Evolutionary conservation across 352 stramenopile genomes (phyloP).

Genomic region (Thalassiosira pacifica): DNA sequence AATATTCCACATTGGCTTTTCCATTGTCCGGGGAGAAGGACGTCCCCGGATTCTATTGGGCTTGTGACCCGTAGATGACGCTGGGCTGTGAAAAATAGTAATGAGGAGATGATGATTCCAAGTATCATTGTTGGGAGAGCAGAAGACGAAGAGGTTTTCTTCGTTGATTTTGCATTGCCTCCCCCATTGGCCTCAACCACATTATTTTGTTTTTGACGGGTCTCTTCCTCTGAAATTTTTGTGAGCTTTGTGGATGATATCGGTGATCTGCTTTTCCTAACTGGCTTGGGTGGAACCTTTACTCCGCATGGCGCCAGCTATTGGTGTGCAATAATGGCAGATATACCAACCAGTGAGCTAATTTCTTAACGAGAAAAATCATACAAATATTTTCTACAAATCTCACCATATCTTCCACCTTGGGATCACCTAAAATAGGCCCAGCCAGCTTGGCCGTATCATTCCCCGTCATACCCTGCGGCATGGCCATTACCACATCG

Average conservation of each 20-base stretch:
- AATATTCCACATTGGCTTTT: slow-evolving; percentile 68
- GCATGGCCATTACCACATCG: slow-evolving; percentile 80
- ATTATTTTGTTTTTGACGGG: slow-evolving; percentile 8
- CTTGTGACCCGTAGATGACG: slow-evolving; percentile 41
- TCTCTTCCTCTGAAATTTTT: slow-evolving; percentile 31
- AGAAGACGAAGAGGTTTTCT: slow-evolving; percentile 25
- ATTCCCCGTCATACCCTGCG: slow-evolving; percentile 60
- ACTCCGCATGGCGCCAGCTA: slow-evolving; percentile 44
- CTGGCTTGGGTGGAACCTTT: slow-evolving; percentile 20
- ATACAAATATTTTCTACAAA: too few relatives aligned
- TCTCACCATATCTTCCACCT: slow-evolving; percentile 83
- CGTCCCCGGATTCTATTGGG: slow-evolving; percentile 42
- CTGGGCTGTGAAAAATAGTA: slow-evolving; percentile 42
- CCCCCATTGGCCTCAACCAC: not conserved
- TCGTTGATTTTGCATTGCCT: not conserved
- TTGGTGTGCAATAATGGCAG: not conserved
- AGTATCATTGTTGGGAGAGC: slow-evolving; percentile 43
- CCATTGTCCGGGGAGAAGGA: slow-evolving; percentile 61
- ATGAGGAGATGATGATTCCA: slow-evolving; percentile 25
- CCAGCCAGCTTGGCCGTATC: slow-evolving; percentile 68
- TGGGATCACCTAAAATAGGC: slow-evolving; percentile 80
- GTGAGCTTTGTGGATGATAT: not conserved
- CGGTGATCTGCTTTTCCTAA: slow-evolving; percentile 15
- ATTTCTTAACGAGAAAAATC: too few relatives aligned
- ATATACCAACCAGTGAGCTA: not conserved